A percentile compares a stretch with the other conserved stretches of the same genome.
Evolutionary conservation across 1,139 yeast species (phyloP).

Genomic region (Zygosaccharomyces pseudobailii): DNA sequence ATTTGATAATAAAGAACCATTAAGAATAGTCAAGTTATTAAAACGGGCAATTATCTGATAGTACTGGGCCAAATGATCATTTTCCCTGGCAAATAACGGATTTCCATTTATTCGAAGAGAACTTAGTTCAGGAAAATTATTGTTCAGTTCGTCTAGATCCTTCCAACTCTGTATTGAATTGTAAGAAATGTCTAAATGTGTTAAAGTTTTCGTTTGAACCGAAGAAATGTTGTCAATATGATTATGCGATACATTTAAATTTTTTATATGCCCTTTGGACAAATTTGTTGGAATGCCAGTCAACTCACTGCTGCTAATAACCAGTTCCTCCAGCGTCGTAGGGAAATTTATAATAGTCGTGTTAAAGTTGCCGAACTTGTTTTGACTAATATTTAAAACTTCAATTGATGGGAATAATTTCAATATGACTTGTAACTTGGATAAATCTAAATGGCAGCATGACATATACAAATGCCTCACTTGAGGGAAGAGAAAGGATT

Average conservation of each 20-base stretch:
- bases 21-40: constrained; percentile 39
- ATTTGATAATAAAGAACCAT: constrained; percentile 49
- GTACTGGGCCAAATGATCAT: constrained; percentile 32
- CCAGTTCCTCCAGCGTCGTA: constrained; percentile 5
- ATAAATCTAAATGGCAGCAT: constrained; percentile 33
- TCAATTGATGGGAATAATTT: constrained; percentile 42
- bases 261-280: background rate
- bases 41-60: constrained; percentile 49
- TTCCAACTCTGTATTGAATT: constrained; percentile 38
- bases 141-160: constrained; percentile 42
- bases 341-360: constrained; percentile 32
- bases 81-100: constrained; percentile 43
- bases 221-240: background rate
- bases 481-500: constrained; percentile 3
- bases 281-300: constrained; percentile 4
- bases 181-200: constrained; percentile 14
- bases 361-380: constrained; percentile 34
- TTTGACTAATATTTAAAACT: constrained; percentile 46
- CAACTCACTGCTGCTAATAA: constrained; percentile 9
- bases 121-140: constrained; percentile 38
- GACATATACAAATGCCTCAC: constrained; percentile 36
- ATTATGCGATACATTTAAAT: constrained; percentile 10
- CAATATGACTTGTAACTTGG: constrained; percentile 34
- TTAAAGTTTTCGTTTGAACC: background rate
- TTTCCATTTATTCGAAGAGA: constrained; percentile 50